phyloP scores from a whole-genome alignment of 1,284 basidiomycete genomes.

The Naganishia sp. region DNA sequence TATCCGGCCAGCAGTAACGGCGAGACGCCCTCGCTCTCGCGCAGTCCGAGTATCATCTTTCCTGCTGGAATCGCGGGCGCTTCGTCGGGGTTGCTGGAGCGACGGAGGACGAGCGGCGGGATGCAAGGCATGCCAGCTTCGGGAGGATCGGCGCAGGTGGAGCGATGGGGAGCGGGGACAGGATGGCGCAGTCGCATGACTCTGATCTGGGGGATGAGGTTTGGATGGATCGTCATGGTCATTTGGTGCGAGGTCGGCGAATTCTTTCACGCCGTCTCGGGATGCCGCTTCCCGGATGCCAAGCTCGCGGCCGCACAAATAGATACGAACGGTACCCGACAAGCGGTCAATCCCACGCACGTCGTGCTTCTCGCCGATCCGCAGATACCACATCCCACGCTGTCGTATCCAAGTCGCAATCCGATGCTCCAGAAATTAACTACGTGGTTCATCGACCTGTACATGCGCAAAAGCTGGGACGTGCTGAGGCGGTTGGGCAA shows the following conservation, averaged over 20 bases:
- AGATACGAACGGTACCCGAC: constrained; percentile 1
- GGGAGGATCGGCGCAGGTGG: background rate
- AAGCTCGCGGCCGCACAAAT: constrained; percentile 36
- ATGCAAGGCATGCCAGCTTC: no score
- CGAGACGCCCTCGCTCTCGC: constrained; percentile 15
- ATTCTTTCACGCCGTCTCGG: constrained; percentile 53
- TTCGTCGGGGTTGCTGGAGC: constrained; percentile 19
- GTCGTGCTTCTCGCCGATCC: constrained; percentile 75
- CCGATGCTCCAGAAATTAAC: constrained; percentile 55
- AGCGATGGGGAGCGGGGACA: constrained; percentile 20
- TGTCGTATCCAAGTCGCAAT: constrained; percentile 53
- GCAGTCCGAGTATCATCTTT: constrained; percentile 18
- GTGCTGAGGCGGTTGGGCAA: constrained; percentile 60
- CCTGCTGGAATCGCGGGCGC: constrained; percentile 21
- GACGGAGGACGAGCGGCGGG: constrained; percentile 15
- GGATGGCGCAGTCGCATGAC: constrained; percentile 23
- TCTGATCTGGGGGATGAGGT: constrained; percentile 54
- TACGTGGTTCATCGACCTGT: constrained; percentile 65
- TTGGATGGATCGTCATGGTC: constrained; percentile 63
- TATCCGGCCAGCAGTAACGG: constrained; percentile 2
- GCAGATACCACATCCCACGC: constrained; percentile 65
- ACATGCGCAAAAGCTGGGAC: constrained; percentile 74
- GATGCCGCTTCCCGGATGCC: constrained; percentile 52
- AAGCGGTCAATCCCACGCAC: constrained; percentile 57
- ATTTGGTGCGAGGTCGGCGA: constrained; percentile 66